These are phyloP conservation scores for Byssoonygena ceratinophila DNA, from an alignment of 2,329 filamentous ascomycete species.

Conservation along the genomic window DNA sequence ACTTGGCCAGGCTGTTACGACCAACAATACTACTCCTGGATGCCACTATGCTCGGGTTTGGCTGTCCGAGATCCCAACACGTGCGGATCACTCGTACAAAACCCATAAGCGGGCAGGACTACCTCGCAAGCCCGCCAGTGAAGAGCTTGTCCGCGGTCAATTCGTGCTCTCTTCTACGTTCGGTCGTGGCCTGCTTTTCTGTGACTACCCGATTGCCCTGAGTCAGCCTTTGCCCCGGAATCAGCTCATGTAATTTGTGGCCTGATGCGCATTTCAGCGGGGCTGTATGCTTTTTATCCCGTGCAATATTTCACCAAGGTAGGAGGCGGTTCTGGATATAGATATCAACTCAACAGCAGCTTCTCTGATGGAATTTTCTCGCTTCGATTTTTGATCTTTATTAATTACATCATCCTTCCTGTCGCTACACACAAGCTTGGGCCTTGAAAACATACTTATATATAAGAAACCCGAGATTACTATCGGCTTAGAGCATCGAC, in stretches of 20 bases:
- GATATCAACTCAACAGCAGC: neutral
- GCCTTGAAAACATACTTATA: neutral
- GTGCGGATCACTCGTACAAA: constrained; percentile 3
- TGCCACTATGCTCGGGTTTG: constrained; percentile 7
- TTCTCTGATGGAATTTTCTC: neutral
- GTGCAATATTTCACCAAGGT: neutral
- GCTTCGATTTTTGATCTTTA: neutral
- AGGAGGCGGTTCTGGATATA: neutral
- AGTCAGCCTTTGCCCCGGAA: neutral
- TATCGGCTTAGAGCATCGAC: neutral
- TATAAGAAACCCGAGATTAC: too few relatives aligned
- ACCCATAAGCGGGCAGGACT: neutral
- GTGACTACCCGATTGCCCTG: neutral
- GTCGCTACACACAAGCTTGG: neutral
- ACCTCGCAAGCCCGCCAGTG: neutral
- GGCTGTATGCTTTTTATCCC: neutral
- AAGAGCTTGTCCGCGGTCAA: neutral
- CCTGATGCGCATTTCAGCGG: neutral
- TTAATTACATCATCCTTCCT: neutral
- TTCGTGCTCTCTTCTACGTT: neutral
- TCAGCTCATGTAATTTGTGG: neutral
- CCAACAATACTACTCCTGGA: constrained; percentile 9
- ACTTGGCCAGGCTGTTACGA: neutral
- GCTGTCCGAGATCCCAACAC: constrained; percentile 4
- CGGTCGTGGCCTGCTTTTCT: neutral